Base-by-base conservation (phyloP, 2,329 filamentous ascomycete species). In the Xylariomycetidae sp. region DNA sequence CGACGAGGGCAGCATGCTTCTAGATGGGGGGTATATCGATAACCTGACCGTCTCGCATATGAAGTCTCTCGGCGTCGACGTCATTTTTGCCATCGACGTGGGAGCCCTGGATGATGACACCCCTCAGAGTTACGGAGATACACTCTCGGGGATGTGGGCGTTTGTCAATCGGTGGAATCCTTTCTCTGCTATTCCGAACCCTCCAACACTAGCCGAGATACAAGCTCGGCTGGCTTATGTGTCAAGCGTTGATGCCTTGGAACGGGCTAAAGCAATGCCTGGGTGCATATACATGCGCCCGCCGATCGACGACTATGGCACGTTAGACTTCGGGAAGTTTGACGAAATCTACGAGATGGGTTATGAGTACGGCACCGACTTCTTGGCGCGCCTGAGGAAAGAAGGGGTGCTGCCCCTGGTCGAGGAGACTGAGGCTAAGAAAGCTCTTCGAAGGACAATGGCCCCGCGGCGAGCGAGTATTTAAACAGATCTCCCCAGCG, bases 271-370 rank as follows among this genome's bases (percentile, higher is more conserved):
- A 70, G 83, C 73, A 4, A 90, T 85, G 53, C 80, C 88, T 1
- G 92, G 92, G 0, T 97, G 90, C 59, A 72, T 94, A 33, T 98
- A 98, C 60, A 94, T 98, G 87, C 78, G 92, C 1, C 94, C 94
- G 4, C 92, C 92, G 0, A 85, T 98, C 42, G 92, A 97, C 54
- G 74, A 78, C 2, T 98, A 95, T 50, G 92, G 89, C 4, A 98
- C 92, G 2, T 67, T 98, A 18, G 92, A 98, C 38, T 98, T 98
- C 67, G 86, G 81, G 41, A 96, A 94, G 60, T 98, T 98, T 59
- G 90, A 97, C 52, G 94, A 98, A 69, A 90, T 98, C 34, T 95
- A 94, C 53, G 73, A 84, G 47, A 74, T 96, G 9, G 94, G 92
- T 2, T 94, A 95, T 61, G 72, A 76, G 34, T 98, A 82, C 54